Evolutionary conservation across 768 basidiomycete species (phyloP).

Genomic region (Hemileccinum impolitum): DNA sequence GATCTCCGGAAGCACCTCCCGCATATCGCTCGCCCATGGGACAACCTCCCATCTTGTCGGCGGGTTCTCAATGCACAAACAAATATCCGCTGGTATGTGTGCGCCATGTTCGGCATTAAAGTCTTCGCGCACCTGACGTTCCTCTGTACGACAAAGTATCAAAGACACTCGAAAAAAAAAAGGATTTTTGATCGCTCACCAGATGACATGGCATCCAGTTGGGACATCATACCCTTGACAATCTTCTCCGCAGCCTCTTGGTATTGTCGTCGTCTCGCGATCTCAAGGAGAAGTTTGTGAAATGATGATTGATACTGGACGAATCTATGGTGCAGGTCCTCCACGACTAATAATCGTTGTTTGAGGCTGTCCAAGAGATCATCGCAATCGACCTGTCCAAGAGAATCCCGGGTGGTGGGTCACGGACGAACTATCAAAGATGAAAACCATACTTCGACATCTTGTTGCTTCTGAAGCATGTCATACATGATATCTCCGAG

Average conservation of each 20-base stretch:
- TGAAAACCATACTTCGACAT: constrained; percentile 52
- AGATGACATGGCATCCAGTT: constrained; percentile 62
- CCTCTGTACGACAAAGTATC: constrained; percentile 45
- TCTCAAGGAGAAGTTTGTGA: constrained; percentile 69
- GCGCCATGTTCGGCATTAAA: constrained; percentile 75
- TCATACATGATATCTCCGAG: constrained; percentile 77
- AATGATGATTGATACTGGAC: constrained; percentile 71
- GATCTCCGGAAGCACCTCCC: constrained; percentile 62
- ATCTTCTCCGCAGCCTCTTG: constrained; percentile 63
- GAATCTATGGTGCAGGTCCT: constrained; percentile 63
- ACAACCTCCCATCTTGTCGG: constrained; percentile 73
- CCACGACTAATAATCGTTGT: constrained; percentile 57
- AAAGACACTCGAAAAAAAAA: not conserved
- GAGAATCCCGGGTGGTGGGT: not conserved
- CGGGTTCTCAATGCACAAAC: constrained; percentile 68
- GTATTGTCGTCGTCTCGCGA: constrained; percentile 64
- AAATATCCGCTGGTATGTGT: constrained; percentile 76
- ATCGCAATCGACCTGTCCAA: constrained; percentile 45
- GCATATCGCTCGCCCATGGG: constrained; percentile 50
- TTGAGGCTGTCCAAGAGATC: constrained; percentile 55
- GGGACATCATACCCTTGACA: constrained; percentile 60
- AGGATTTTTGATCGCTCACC: constrained; percentile 38
- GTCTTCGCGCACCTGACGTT: constrained; percentile 55
- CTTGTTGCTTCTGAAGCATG: constrained; percentile 68
- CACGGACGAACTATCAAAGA: not conserved